Percentiles rank a stretch among this genome's conserved stretches.
Evolutionary conservation across 176 grass and related monocot genomes (phyloP).

Genomic region (Musa itinerans): DNA sequence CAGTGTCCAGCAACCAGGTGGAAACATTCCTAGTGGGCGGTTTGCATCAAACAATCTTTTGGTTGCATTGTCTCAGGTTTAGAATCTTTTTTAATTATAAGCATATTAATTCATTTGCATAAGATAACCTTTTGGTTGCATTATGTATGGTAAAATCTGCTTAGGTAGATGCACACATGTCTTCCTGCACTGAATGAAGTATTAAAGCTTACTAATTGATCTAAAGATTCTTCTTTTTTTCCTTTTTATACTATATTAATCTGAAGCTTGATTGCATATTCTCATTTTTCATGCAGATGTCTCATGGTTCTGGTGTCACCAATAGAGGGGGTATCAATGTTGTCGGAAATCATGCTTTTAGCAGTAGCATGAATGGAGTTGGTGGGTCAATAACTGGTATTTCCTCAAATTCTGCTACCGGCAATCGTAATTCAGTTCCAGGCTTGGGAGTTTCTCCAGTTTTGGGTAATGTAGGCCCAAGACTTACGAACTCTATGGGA

Average conservation of each 20-base stretch:
- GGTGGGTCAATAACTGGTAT: slow-evolving; percentile 72
- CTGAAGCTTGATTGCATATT: background rate
- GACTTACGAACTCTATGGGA: slow-evolving; percentile 56
- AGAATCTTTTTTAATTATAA: slow-evolving; percentile 17
- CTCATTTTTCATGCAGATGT: slow-evolving; percentile 47
- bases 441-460: slow-evolving; percentile 59
- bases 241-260: background rate
- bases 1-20: slow-evolving; percentile 78
- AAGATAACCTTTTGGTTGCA: background rate
- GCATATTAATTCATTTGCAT: background rate
- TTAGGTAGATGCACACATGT: background rate
- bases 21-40: slow-evolving; percentile 67
- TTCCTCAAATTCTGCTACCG: slow-evolving; percentile 58
- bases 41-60: slow-evolving; percentile 83
- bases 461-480: slow-evolving; percentile 66
- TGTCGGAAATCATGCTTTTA: slow-evolving; percentile 65
- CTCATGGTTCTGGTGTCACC: slow-evolving; percentile 62
- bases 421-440: slow-evolving; percentile 66
- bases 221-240: background rate
- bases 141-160: background rate
- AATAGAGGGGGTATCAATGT: slow-evolving; percentile 72
- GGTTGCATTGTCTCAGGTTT: slow-evolving; percentile 85
- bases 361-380: slow-evolving; percentile 62
- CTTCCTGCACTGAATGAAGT: background rate
- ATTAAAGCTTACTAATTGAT: background rate